phyloP scores from a whole-genome alignment of 371 early-diverging fungal species.

The Capillidium heterosporum region DNA sequence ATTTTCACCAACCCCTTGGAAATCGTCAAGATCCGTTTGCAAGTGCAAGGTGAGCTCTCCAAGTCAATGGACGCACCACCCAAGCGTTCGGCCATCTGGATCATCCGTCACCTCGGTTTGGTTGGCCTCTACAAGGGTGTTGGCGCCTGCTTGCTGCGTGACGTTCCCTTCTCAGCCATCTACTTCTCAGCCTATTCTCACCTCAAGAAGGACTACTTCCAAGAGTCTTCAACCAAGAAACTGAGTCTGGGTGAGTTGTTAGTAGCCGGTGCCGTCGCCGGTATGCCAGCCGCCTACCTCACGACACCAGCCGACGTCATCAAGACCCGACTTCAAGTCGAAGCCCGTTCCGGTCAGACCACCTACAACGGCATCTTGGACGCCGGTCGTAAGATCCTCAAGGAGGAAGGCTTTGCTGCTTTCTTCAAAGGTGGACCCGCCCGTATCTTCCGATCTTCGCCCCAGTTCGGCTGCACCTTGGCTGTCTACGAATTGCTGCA shows the following conservation, averaged over 20 bases:
- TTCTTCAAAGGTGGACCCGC: constrained; percentile 93
- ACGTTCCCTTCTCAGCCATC: constrained; percentile 93
- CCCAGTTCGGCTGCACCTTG: constrained; percentile 92
- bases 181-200: constrained; percentile 93
- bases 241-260: constrained; percentile 57
- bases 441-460: constrained; percentile 68
- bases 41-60: constrained; percentile 61
- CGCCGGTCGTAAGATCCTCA: constrained; percentile 67
- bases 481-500: constrained; percentile 85
- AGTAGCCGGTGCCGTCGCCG: constrained; percentile 82
- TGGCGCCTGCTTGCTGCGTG: constrained; percentile 81
- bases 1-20: constrained; percentile 66
- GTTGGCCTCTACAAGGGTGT: constrained; percentile 91
- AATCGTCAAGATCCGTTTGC: constrained; percentile 95
- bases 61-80: constrained; percentile 32
- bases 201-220: constrained; percentile 55
- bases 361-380: constrained; percentile 71
- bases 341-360: constrained; percentile 74
- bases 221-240: constrained; percentile 60
- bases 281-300: constrained; percentile 94
- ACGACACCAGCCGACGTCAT: constrained; percentile 97
- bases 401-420: constrained; percentile 83
- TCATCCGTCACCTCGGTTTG: constrained; percentile 81
- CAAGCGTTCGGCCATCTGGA: constrained; percentile 63
- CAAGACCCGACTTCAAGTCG: constrained; percentile 94